Base-by-base conservation (phyloP, 352 stramenopile genomes). In the Peronospora belbahrii region DNA sequence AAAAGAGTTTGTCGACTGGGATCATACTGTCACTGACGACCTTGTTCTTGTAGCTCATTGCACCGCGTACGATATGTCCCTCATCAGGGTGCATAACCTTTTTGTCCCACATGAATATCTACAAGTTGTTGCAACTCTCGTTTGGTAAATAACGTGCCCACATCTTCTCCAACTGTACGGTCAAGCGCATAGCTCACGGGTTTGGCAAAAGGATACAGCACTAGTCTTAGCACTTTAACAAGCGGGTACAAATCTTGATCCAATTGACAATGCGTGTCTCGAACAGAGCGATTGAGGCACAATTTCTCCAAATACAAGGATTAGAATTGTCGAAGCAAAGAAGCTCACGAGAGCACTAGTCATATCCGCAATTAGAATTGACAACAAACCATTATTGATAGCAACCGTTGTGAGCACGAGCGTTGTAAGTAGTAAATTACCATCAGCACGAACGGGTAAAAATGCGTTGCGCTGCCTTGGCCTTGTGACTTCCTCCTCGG, bases 391-490 rank as follows among this genome's bases (percentile, higher is more conserved):
- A n/a, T n/a, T 92, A 64, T 99, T 99, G 7, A 98, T 95, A 2
- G 80, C 80, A 2, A 98, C 93, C 56, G 98, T 99, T 39, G 95
- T 96, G 8, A 99, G 61, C 11, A 99, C 74, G 25, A 99, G 71
- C 13, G 96, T 98, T 59, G 95, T 98, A 24, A 99, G 83, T 32
- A 99, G 71, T 15, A 97, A 69, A 62, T 99, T 98, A 25, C 96
- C 95, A 62, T 97, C 81, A 25, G 82, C 59, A 11, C 96, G 85
- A 22, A 99, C 56, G 2, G 88, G 83, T 14, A 82, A 34, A n/a
- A 27, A 97, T 96, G 34, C 79, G 83, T 34, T 37, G 65, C 0
- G 86, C 83, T 8, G 63, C 70, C 11, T 48, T 41, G 11, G 65
- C 74, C 30, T 89, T 89, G 24, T 39, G 14, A 53, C 33, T 42